phyloP scores from a whole-genome alignment of 2,329 filamentous ascomycete genomes.

The Intubia oerlemansii region DNA sequence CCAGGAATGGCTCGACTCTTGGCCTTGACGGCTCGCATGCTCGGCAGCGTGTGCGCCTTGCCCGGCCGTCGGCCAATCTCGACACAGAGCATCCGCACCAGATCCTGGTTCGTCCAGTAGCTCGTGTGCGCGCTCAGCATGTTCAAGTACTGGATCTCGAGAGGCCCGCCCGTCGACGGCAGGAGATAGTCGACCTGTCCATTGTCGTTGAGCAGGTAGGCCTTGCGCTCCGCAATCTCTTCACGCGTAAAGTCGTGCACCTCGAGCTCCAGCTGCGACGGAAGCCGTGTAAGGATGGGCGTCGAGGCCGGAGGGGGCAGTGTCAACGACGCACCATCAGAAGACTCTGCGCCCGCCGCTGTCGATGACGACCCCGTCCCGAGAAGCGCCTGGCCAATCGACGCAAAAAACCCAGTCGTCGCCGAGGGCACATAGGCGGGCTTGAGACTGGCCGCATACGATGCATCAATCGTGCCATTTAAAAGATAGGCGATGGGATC shows the following conservation, averaged over 20 bases:
- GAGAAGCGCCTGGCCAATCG: conserved; percentile 37
- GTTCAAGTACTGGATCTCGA: conserved; percentile 91
- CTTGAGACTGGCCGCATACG: conserved; percentile 58
- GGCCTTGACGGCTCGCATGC: conserved; percentile 36
- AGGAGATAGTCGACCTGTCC: conserved; percentile 88
- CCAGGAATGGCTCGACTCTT: conserved; percentile 15
- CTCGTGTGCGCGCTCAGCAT: conserved; percentile 92
- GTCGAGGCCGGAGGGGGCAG: conserved; percentile 14
- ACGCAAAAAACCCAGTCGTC: conserved; percentile 40
- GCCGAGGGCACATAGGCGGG: conserved; percentile 60
- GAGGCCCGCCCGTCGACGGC: conserved; percentile 59
- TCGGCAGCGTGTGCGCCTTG: conserved; percentile 31
- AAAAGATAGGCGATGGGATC: conserved; percentile 76
- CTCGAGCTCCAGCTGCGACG: conserved; percentile 66
- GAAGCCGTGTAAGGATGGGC: conserved; percentile 21
- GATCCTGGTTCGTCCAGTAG: conserved; percentile 77
- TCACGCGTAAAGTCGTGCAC: conserved; percentile 88
- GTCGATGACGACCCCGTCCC: too few species aligned
- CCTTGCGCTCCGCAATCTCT: conserved; percentile 77
- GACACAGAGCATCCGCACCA: conserved; percentile 74
- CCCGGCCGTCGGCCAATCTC: conserved; percentile 66
- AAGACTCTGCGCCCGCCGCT: too few species aligned
- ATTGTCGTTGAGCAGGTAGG: conserved; percentile 80
- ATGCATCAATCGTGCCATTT: conserved; percentile 71
- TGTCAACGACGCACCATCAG: conserved; percentile 7